phyloP scores from a whole-genome alignment of 2,329 filamentous ascomycete species.

The Xylaria digitata region DNA sequence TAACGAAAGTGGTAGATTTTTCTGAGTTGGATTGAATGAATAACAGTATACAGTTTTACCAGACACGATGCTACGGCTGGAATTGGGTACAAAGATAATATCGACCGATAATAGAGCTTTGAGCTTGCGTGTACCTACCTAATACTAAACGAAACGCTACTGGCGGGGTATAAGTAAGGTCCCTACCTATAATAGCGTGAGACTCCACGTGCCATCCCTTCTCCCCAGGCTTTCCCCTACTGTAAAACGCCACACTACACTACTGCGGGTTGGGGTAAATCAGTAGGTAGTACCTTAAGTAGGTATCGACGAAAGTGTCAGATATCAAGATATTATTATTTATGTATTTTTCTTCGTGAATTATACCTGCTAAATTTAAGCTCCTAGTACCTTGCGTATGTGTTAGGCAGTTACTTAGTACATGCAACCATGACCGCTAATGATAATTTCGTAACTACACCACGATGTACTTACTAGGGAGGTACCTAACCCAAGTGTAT shows the following conservation, averaged over 20 bases:
- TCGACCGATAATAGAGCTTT: background rate
- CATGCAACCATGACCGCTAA: too few species aligned
- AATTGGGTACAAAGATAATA: background rate
- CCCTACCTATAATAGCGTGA: background rate
- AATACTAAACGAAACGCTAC: background rate
- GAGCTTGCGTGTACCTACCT: background rate
- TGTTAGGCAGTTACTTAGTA: too few species aligned
- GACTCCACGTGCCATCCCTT: conserved; percentile 1
- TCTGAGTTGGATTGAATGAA: background rate
- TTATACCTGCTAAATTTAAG: too few species aligned
- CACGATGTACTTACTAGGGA: too few species aligned
- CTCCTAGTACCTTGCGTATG: too few species aligned
- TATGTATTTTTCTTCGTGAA: too few species aligned
- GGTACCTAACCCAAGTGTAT: too few species aligned
- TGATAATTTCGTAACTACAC: too few species aligned
- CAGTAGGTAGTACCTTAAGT: too few species aligned
- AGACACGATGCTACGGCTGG: background rate
- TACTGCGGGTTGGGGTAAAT: background rate
- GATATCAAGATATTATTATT: background rate
- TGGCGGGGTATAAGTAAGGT: background rate
- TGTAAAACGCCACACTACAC: background rate
- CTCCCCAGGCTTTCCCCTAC: background rate
- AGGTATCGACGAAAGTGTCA: too few species aligned
- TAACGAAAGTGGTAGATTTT: background rate
- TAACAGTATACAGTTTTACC: background rate